Conservation (phyloP, 805 yeast genomes). For the Lipomyces lipofer region DNA sequence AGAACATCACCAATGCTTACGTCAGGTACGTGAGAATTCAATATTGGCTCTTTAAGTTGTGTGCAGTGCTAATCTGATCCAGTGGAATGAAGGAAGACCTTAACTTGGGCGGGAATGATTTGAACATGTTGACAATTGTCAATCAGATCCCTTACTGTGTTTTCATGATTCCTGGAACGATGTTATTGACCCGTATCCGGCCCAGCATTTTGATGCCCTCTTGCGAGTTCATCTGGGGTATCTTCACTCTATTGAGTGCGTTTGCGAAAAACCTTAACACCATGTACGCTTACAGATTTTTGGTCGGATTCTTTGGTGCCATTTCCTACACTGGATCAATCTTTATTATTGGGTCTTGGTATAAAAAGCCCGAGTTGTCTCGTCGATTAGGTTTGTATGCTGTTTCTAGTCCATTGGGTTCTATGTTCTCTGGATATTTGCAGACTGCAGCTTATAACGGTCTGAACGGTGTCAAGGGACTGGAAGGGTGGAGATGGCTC, state of each 20-base stretch:
- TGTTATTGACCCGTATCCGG: slow-evolving; percentile 41
- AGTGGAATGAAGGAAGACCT: slow-evolving; percentile 58
- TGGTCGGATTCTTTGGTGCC: slow-evolving; percentile 49
- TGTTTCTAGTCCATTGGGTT: slow-evolving; percentile 45
- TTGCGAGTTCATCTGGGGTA: slow-evolving; percentile 44
- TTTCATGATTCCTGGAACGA: slow-evolving; percentile 47
- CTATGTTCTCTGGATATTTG: slow-evolving; percentile 48
- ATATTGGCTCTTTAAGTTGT: not conserved
- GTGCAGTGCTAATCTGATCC: slow-evolving; percentile 41
- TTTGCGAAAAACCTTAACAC: slow-evolving; percentile 39
- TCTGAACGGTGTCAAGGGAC: slow-evolving; percentile 46
- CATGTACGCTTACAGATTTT: slow-evolving; percentile 46
- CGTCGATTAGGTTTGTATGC: slow-evolving; percentile 47
- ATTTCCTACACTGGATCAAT: slow-evolving; percentile 36
- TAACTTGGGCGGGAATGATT: slow-evolving; percentile 46
- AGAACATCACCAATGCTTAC: slow-evolving; percentile 21
- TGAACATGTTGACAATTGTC: slow-evolving; percentile 33
- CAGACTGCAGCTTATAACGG: slow-evolving; percentile 47
- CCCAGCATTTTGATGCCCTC: slow-evolving; percentile 42
- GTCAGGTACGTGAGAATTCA: slow-evolving; percentile 10
- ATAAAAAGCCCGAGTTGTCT: slow-evolving; percentile 46
- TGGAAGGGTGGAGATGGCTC: slow-evolving; percentile 65
- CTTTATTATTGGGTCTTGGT: slow-evolving; percentile 46
- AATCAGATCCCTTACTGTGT: slow-evolving; percentile 42
- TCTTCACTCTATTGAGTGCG: slow-evolving; percentile 42